phyloP scores from a whole-genome alignment of 1,284 basidiomycete species.

The Ceratobasidium sp. region DNA sequence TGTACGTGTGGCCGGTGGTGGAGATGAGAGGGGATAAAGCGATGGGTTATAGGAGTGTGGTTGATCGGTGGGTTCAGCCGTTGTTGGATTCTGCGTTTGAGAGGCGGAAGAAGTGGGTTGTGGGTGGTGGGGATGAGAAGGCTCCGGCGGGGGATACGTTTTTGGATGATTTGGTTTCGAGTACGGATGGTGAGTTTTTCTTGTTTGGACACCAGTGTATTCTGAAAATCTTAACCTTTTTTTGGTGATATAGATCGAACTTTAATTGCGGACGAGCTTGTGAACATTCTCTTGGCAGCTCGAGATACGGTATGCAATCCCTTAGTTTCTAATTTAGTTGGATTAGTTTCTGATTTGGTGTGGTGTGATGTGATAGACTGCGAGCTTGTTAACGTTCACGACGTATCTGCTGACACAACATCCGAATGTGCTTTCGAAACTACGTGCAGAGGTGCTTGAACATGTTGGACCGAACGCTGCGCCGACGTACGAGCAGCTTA shows the following conservation, averaged over 20 bases:
- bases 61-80: slow-evolving; percentile 45
- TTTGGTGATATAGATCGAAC: slow-evolving; percentile 55
- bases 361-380: slow-evolving; percentile 9
- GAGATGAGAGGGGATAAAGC: slow-evolving; percentile 38
- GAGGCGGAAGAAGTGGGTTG: slow-evolving; percentile 32
- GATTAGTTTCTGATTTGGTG: background rate
- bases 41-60: slow-evolving; percentile 12
- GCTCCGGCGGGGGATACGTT: slow-evolving; percentile 39
- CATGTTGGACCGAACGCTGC: slow-evolving; percentile 37
- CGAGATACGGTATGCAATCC: slow-evolving; percentile 56
- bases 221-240: no score
- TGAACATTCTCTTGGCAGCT: slow-evolving; percentile 58
- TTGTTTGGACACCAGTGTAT: no score
- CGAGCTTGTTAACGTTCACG: slow-evolving; percentile 14
- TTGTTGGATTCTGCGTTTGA: slow-evolving; percentile 36
- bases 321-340: background rate
- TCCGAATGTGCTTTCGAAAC: slow-evolving; percentile 51
- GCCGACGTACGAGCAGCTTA: slow-evolving; percentile 49
- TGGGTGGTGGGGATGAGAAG: slow-evolving; percentile 21
- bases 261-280: slow-evolving; percentile 56
- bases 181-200: slow-evolving; percentile 48
- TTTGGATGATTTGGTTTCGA: slow-evolving; percentile 47
- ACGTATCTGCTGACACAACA: slow-evolving; percentile 56
- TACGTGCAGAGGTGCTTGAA: slow-evolving; percentile 50
- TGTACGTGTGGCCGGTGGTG: slow-evolving; percentile 37